Percentiles rank a stretch among this genome's conserved stretches.
phyloP scores from a whole-genome alignment of 2,329 filamentous ascomycete species.

The Diaporthe citrichinensis region DNA sequence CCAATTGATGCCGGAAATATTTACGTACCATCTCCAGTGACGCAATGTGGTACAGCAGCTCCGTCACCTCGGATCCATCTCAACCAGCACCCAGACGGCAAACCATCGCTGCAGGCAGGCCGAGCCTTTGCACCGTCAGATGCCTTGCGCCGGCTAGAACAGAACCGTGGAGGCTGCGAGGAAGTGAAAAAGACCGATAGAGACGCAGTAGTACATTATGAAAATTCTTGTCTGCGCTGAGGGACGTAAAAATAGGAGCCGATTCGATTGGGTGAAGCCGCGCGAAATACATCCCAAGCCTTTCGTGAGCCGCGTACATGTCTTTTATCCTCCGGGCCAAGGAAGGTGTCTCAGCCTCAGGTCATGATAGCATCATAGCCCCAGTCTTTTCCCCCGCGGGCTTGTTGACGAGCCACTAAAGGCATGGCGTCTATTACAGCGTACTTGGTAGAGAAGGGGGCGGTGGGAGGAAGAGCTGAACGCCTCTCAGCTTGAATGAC shows the following conservation, averaged over 20 bases:
- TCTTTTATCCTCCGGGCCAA: background rate
- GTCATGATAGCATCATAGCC: conserved; percentile 30
- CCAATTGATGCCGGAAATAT: no score
- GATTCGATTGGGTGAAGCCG: no score
- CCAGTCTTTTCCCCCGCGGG: background rate
- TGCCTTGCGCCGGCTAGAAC: background rate
- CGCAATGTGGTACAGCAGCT: no score
- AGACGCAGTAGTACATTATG: conserved; percentile 31
- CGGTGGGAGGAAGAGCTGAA: background rate
- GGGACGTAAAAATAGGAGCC: background rate
- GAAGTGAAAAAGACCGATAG: conserved; percentile 26
- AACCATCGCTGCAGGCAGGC: background rate
- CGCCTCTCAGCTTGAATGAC: background rate
- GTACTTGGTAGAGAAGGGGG: background rate
- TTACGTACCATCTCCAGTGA: background rate
- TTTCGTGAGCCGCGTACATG: background rate
- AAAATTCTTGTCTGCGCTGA: background rate
- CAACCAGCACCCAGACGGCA: background rate
- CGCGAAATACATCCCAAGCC: background rate
- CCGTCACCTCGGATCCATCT: background rate
- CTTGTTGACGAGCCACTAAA: background rate
- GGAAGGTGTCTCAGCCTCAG: conserved; percentile 6
- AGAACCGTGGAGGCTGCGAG: conserved; percentile 12
- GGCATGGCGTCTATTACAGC: background rate
- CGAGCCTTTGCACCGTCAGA: no score